Percentiles rank a stretch among this genome's conserved stretches.
phyloP scores from a whole-genome alignment of 805 yeast species.

The Yamadazyma takamatsuzukensis region DNA sequence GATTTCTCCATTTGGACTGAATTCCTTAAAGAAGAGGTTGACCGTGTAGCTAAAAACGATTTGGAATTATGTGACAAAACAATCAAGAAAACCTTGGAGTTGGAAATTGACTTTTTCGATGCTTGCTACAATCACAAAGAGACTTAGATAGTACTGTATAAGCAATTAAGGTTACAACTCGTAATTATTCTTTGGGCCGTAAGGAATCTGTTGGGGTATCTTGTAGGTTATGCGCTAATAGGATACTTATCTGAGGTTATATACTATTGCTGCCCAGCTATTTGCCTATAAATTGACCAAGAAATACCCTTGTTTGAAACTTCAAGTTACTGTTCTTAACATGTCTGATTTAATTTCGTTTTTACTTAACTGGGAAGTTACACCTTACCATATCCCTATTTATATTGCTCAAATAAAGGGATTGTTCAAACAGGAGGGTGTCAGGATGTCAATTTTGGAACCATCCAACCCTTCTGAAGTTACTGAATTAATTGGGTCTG shows the following conservation, averaged over 20 bases:
- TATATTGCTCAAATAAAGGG: conserved; percentile 49
- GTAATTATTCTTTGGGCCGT: no score
- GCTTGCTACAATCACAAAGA: conserved; percentile 35
- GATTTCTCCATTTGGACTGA: conserved; percentile 47
- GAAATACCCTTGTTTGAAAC: not conserved
- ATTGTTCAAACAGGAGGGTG: conserved; percentile 46
- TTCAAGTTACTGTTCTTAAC: conserved; percentile 15
- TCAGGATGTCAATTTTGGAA: conserved; percentile 50
- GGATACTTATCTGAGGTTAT: no score
- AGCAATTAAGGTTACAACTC: no score
- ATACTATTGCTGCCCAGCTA: no score
- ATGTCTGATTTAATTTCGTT: conserved; percentile 50
- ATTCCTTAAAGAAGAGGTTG: conserved; percentile 43
- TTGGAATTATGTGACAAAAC: conserved; percentile 14
- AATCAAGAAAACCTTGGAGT: conserved; percentile 32
- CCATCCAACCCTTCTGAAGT: conserved; percentile 59
- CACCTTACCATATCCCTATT: conserved; percentile 54
- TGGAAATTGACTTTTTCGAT: conserved; percentile 46
- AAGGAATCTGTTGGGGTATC: conserved; percentile 1
- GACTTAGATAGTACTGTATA: no score
- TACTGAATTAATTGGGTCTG: conserved; percentile 54
- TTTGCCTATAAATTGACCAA: no score
- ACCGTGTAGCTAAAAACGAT: conserved; percentile 24
- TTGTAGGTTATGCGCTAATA: no score
- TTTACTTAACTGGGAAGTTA: conserved; percentile 51